Conservation (phyloP, 1,139 yeast genomes). For the Taphrina wiesneri region DNA sequence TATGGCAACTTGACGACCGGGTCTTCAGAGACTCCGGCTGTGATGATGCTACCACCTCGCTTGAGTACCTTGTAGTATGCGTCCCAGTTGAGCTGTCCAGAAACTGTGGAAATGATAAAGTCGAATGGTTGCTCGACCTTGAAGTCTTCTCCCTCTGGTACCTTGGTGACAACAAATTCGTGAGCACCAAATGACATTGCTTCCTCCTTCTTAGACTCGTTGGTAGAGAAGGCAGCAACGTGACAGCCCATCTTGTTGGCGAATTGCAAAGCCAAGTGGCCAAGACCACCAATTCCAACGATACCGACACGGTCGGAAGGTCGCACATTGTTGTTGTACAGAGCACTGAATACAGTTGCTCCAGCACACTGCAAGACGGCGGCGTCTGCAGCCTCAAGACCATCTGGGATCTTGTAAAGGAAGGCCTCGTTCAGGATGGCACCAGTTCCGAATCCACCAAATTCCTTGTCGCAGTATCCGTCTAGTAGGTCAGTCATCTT, state of each 20-base stretch:
- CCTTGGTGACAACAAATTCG: conserved; percentile 46
- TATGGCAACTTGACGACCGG: conserved; percentile 22
- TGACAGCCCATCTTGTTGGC: conserved; percentile 50
- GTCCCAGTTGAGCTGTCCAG: conserved; percentile 30
- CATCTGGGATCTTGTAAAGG: conserved; percentile 55
- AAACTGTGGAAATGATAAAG: conserved; percentile 31
- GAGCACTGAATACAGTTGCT: conserved; percentile 48
- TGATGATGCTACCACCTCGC: conserved; percentile 17
- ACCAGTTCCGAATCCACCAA: conserved; percentile 28
- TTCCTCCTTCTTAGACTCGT: conserved; percentile 46
- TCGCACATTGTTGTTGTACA: conserved; percentile 45
- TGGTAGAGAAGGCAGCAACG: conserved; percentile 49
- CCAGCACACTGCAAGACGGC: conserved; percentile 51
- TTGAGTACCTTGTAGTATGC: conserved; percentile 22
- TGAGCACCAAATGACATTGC: conserved; percentile 48
- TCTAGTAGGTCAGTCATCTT: neutral
- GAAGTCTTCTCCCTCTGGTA: conserved; percentile 39
- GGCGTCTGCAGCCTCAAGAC: conserved; percentile 49
- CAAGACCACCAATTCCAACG: conserved; percentile 51
- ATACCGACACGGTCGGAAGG: conserved; percentile 48
- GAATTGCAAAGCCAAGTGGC: conserved; percentile 50
- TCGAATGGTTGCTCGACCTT: conserved; percentile 29
- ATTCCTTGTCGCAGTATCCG: conserved; percentile 19
- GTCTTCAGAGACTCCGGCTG: conserved; percentile 17
- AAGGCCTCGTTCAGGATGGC: conserved; percentile 47